Evolutionary conservation across 140 eudicot species (phyloP), one percentile per base, ranked within the genome.

Genomic region (Cichorium intybus): DNA sequence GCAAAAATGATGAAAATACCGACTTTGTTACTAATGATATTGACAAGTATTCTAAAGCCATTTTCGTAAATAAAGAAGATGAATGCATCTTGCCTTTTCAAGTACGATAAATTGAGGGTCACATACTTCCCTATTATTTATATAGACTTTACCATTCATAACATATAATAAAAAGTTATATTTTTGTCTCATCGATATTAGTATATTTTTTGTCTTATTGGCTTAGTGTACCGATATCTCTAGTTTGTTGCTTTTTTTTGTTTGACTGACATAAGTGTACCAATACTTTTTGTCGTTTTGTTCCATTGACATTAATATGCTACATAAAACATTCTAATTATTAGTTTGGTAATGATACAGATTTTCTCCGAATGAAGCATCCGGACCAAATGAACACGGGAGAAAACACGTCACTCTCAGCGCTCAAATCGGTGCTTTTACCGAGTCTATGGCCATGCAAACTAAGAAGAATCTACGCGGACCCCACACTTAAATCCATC

Each of bases 361-460:
- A 85, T 70, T 78, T 93, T 71, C 53, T 88, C 16, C 84, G 78
- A 52, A 73, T 93, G 79, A 93, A 85, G 82, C 84, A 86, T 61
- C 84, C 89, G 4, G 80, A 73, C 56, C 84, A 77, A 33, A 35
- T 76, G 26, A 76, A 59, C 57, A 16, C 77, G 5, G 72, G 73
- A 62, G 80, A 86, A 60, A 88, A 80, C 56, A 26, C 82, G 1
- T 33, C 84, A 41, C 60, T 74, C 27, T 74, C 91, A 24, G 81
- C 63, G 6, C 43, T 81, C 8, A 84, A 84, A 71, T 68, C 87
- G 0, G 77, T 61, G 4, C 31, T 72, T 50, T 39, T 83, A 52
- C 80, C 84, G 0, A 91, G 82, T 35, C 62, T 75, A 24, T 74
- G 79, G 86, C 73, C 84, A 5, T 53, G 70, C 71, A 89, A 86